Conservation (phyloP, 768 basidiomycete genomes). For the Panellus pusillus region DNA sequence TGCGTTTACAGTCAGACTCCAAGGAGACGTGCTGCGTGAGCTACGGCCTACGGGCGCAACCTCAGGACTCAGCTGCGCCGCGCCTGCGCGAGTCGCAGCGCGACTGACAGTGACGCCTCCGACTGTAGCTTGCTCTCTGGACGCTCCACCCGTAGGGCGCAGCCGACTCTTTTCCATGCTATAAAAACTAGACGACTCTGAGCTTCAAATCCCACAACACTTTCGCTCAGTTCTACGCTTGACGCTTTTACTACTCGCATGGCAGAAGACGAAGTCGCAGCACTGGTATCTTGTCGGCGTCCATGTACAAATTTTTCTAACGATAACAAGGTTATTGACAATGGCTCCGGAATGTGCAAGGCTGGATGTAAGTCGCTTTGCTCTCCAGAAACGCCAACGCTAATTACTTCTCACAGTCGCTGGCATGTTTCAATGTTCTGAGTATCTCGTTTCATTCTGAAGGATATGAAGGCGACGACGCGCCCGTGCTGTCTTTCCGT, state of each 20-base stretch:
- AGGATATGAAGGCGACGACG: conserved; percentile 50
- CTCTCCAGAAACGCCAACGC: not conserved
- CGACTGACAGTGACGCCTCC: too few relatives aligned
- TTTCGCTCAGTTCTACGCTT: conserved; percentile 1
- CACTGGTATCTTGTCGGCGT: conserved; percentile 40
- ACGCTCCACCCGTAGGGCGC: conserved; percentile 7
- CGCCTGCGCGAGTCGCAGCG: too few relatives aligned
- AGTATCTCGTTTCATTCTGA: not conserved
- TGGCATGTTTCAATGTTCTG: not conserved
- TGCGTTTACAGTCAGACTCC: too few relatives aligned
- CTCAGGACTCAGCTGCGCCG: conserved; percentile 1
- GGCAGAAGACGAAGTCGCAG: conserved; percentile 62
- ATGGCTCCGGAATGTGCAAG: conserved; percentile 86
- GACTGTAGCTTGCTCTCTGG: not conserved
- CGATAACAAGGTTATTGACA: conserved; percentile 42
- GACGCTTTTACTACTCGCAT: conserved; percentile 32
- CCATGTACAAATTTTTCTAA: not conserved
- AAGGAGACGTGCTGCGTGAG: too few relatives aligned
- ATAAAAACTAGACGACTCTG: not conserved
- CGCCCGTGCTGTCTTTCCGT: conserved; percentile 75
- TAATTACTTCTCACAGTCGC: conserved; percentile 2
- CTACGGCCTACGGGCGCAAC: conserved; percentile 11
- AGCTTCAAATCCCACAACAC: not conserved
- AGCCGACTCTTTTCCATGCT: conserved; percentile 6
- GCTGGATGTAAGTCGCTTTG: conserved; percentile 60